Evolutionary conservation across 192 early-diverging fungal species (phyloP).

Genomic region (Podila clonocystis): DNA sequence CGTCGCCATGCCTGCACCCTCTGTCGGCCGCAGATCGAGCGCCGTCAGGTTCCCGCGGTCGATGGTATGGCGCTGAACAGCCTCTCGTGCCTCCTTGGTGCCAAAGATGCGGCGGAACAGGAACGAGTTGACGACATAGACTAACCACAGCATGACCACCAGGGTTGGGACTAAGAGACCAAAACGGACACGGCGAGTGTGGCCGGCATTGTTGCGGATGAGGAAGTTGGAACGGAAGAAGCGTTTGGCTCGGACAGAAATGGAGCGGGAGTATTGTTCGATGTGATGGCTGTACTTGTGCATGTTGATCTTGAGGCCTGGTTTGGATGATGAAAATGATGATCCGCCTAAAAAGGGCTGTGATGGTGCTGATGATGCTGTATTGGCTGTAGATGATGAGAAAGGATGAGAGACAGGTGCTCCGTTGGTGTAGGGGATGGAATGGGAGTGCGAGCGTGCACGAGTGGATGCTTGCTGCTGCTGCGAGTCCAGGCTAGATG

Average conservation of each 20-base stretch:
- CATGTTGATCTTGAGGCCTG: slow-evolving; percentile 25
- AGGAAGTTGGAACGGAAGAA: slow-evolving; percentile 23
- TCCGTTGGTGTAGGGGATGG: slow-evolving; percentile 1
- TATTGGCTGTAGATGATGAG: not conserved
- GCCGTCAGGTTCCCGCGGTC: slow-evolving; percentile 44
- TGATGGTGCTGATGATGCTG: not conserved
- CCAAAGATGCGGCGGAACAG: slow-evolving; percentile 35
- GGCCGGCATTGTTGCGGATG: slow-evolving; percentile 21
- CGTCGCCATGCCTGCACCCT: slow-evolving; percentile 57
- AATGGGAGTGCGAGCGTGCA: slow-evolving; percentile 30
- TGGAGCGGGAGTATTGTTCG: slow-evolving; percentile 24
- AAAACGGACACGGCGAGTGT: slow-evolving; percentile 29
- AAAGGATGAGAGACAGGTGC: not conserved
- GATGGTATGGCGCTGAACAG: slow-evolving; percentile 15
- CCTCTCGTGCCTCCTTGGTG: not conserved
- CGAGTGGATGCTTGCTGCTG: slow-evolving; percentile 6
- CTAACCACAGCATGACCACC: slow-evolving; percentile 1
- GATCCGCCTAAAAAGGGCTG: not conserved
- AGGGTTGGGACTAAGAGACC: slow-evolving; percentile 24
- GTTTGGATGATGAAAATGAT: slow-evolving; percentile 2
- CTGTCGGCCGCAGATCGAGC: slow-evolving; percentile 56
- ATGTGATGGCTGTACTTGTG: slow-evolving; percentile 25
- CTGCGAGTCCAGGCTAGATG: slow-evolving; percentile 1
- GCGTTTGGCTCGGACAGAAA: slow-evolving; percentile 15
- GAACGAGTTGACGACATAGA: slow-evolving; percentile 17